These are phyloP conservation scores for Acacia melanoxylon DNA, from an alignment of 306 rosid species.

Conservation along the genomic window DNA sequence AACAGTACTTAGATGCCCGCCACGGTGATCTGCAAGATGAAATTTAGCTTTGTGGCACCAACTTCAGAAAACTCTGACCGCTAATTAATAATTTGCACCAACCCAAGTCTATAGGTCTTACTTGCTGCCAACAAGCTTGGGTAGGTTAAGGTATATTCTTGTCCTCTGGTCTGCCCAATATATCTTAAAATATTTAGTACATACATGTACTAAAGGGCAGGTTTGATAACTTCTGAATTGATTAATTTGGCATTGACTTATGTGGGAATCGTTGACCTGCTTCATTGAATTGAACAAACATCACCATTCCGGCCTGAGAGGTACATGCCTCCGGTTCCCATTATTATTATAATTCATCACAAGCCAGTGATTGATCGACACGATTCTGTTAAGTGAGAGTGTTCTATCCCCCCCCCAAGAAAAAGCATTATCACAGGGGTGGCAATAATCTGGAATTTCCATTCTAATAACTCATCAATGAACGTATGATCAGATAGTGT, in stretches of 20 bases:
- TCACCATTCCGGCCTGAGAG: conserved; percentile 29
- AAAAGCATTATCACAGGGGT: not conserved
- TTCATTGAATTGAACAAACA: conserved; percentile 31
- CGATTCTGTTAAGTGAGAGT: conserved; percentile 2
- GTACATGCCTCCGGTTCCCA: conserved; percentile 35
- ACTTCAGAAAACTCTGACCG: not conserved
- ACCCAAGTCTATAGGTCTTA: not conserved
- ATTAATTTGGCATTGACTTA: conserved; percentile 15
- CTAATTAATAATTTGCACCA: not conserved
- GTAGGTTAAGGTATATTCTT: not conserved
- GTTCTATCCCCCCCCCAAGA: not conserved
- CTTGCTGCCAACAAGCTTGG: conserved; percentile 15
- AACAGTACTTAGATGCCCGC: not conserved
- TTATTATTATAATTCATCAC: not conserved
- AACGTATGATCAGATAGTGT: not conserved
- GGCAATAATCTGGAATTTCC: not conserved
- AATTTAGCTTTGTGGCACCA: not conserved
- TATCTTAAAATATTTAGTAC: not conserved
- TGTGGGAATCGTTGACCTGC: conserved; percentile 29
- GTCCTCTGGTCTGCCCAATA: not conserved
- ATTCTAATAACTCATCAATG: not conserved
- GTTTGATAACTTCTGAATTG: not conserved
- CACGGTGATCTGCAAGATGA: not conserved
- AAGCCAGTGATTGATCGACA: not conserved
- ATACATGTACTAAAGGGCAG: not conserved